Base-by-base conservation (phyloP, 441 rosid genomes). In the Erodium moschatum region DNA sequence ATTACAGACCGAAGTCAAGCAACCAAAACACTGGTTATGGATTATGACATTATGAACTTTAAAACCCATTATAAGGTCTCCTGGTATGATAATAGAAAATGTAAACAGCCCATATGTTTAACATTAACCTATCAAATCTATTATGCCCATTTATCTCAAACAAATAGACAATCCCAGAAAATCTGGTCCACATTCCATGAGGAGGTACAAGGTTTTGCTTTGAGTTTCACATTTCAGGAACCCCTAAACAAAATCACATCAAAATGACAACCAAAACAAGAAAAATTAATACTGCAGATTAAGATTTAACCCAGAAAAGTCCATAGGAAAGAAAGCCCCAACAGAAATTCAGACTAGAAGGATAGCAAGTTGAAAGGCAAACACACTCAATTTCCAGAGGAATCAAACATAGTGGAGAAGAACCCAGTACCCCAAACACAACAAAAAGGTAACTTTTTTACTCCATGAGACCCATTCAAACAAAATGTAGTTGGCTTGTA, bases 391-490 rank as follows among this genome's bases (percentile, higher is more conserved):
- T 19, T 56, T 56, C 63, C 63, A 2, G 62, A 54, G 21, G 18
- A 16, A 54, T 19, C 1, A 50, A 15, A 54, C 31, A 29, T 29
- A 29, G 31, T 29, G 31, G 31, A 29, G 31, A 29, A 29, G 31
- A 35, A 35, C 40, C 40, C 40, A 35, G 0, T 35, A 35, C 9
- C 40, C 40, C 40, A 35, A 35, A 35, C 40, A 35, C 40, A 35
- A 19, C 63, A 56, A 56, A 56, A 56, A 56, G 29, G 63, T 8
- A 56, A 56, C 63, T 56, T 56, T 56, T 19, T 56, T 35, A 13
- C 21, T 18, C 63, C 24, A 10, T 18, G 18, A 56, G 10, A 19
- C 63, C 63, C 63, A 56, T 8, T 18, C 2, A 11, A 56, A 56
- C 29, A 56, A 20, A 56, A 56, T 56, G 63, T 13, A 24, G 27